Base-by-base conservation (phyloP, 768 basidiomycete species). In the Boletus rubroflammeus region DNA sequence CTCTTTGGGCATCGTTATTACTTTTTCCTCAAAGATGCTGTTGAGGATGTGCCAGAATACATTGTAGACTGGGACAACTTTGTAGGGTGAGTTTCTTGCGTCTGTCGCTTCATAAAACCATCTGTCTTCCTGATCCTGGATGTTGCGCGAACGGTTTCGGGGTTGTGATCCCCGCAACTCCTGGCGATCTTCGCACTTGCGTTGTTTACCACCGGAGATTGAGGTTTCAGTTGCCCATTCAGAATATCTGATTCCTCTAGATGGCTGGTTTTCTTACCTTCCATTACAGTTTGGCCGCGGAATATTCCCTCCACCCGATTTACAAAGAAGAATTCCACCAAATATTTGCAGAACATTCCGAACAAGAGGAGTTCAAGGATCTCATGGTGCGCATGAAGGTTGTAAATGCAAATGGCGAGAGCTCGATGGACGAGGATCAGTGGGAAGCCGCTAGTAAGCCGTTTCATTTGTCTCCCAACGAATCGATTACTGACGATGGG, bases 371-470 rank as follows among this genome's bases (percentile, higher is more conserved):
- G 62, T 98, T 91, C 66, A 82, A 83, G 19, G 80, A 83, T n/a
- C 76, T 98, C 17, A 77, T 98, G 73, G 76, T 87, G 54, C 80
- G 83, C 61, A 99, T 99, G 97, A 89, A 85, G 57, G 97, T 99
- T 28, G 83, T 97, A 40, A 88, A 97, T 65, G 73, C 76, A 17
- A 79, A 87, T 39, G 93, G 94, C 2, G 88, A 88, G 73, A 95
- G 91, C 64, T 75, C 90, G 50, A 97, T 98, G 91, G 84, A 94
- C 59, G 88, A 90, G 60, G 88, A 90, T 62, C 95, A 98, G 72
- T 97, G 96, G 92, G 94, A 98, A 65, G 96, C 96, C 58, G 94
- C 93, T n/a, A 98, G 97, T 98, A 72, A 73, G 93, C 82, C 13
- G 32, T 32, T 45, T 51, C 10, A 28, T 25, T 17, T 15, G 29